Base-by-base conservation (phyloP, 495 filamentous ascomycete species). In the Xylaria curta region DNA sequence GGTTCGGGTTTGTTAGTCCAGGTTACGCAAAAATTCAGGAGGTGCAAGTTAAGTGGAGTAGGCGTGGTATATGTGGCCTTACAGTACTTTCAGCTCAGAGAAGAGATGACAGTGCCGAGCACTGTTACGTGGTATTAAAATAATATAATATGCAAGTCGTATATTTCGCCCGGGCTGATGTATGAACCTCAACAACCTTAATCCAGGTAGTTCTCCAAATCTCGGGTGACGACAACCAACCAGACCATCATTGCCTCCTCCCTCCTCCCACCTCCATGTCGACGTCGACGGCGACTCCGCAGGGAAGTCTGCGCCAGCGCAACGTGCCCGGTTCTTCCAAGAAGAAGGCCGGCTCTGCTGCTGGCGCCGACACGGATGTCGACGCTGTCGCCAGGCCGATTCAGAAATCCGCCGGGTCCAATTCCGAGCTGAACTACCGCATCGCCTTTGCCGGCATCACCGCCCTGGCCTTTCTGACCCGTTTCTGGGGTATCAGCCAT, bases 401-500 rank as follows among this genome's bases (percentile, higher is more conserved):
- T 33, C 77, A 78, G 62, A 68, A 70, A 36, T 65, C 68, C 36
- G 51, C 75, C 7, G 75, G 76, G n/a, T 78, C 80, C 24, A 67
- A 66, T 60, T 88, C 87, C 33, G 92, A 97, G 82, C 91, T 90
- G 86, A 93, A 95, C 78, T 97, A 97, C 86, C 91, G 93, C 87
- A 82, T 97, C 75, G 93, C 89, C 71, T 85, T 97, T 68, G 78
- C 81, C 47, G 79, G 97, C 74, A 89, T 98, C 77, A 98, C 95
- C 8, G 76, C 87, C 53, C 78, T 97, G 74, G 95, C 95, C 61
- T 98, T 98, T 79, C 79, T 93, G 66, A 98, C 96, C 36, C 87
- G 96, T 73, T 99, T 98, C 84, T 98, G 91, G 87, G 94, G 93
- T 68, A 97, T 99, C 79, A 91, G 87, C 70, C 94, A 97, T 82